A percentile compares a stretch with the other conserved stretches of the same genome.
Evolutionary conservation across 768 basidiomycete species (phyloP).

Genomic region (Austroboletus eburneus): DNA sequence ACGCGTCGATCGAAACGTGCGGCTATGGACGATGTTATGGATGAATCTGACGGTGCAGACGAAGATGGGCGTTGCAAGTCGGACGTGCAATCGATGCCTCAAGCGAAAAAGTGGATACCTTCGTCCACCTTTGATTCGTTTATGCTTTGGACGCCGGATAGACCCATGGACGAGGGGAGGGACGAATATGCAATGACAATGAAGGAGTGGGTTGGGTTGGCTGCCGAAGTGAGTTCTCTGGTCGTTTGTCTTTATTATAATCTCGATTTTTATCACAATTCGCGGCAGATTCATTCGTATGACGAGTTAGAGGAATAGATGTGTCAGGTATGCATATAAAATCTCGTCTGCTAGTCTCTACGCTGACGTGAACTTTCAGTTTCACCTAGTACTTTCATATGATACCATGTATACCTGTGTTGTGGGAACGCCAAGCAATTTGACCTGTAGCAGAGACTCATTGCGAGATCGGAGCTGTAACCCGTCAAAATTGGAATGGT

Average conservation of each 20-base stretch:
- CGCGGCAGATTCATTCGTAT: slow-evolving; percentile 23
- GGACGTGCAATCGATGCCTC: background rate
- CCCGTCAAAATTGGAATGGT: too few relatives aligned
- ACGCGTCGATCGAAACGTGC: slow-evolving; percentile 21
- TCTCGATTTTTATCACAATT: background rate
- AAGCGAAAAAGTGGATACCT: slow-evolving; percentile 40
- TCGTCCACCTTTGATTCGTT: slow-evolving; percentile 59
- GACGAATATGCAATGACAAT: slow-evolving; percentile 72
- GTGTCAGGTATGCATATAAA: too few relatives aligned
- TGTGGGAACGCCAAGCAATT: too few relatives aligned
- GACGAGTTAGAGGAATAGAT: too few relatives aligned
- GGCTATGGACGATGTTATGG: slow-evolving; percentile 28
- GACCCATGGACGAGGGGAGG: slow-evolving; percentile 58
- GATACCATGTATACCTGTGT: too few relatives aligned
- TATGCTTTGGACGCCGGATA: slow-evolving; percentile 74
- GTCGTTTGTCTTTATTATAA: background rate
- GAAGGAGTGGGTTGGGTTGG: slow-evolving; percentile 66
- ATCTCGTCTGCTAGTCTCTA: too few relatives aligned
- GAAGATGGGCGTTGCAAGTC: slow-evolving; percentile 13
- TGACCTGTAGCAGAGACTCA: too few relatives aligned
- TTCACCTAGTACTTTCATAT: too few relatives aligned
- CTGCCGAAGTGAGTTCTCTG: slow-evolving; percentile 49
- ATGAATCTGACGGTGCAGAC: slow-evolving; percentile 21
- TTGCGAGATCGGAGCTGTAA: too few relatives aligned
- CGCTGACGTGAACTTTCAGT: too few relatives aligned